Base-by-base conservation (phyloP, 1,284 basidiomycete genomes). In the Trichosporon sp. region DNA sequence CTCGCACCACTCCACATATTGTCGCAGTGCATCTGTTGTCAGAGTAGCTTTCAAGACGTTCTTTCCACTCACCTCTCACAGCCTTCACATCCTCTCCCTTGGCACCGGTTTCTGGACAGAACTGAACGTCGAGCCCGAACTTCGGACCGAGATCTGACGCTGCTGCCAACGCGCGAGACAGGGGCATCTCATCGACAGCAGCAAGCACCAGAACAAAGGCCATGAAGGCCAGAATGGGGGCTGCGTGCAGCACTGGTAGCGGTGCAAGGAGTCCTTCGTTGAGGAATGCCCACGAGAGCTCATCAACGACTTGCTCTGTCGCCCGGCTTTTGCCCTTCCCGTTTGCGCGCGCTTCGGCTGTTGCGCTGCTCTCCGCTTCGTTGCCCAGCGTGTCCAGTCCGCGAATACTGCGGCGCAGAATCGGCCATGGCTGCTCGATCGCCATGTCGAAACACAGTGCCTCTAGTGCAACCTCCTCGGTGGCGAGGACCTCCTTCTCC, bases 381-480 rank as follows among this genome's bases (percentile, higher is more conserved):
- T 32, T 60, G 3, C 65, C 62, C 3, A 69, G 36, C 46, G 40
- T 63, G 59, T 71, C 69, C 19, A 74, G 58, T 8, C 70, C 71
- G 25, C 60, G 73, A 87, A 88, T 21, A 88, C 81, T 70, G 87
- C 87, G 49, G 87, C 86, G 65, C 44, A 94, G 81, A 58, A 88
- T 83, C 25, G 86, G 85, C 73, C 94, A 92, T 21, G 92, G 91
- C 70, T 88, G 92, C 65, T 87, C 86, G 21, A 94, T 86, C 34
- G 88, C 85, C 74, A 95, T 89, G 78, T 96, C 94, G 75, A 96
- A 96, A 81, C 92, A 95, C 4, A 96, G 83, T 0, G 90, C 89
- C 72, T 94, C 92, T 7, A 96, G 83, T 0, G 94, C 83, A 21
- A 87, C 85, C 80, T 95, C 92, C 77, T 96, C 93, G 1, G 87